A percentile compares a stretch with the other conserved stretches of the same genome.
phyloP scores from a whole-genome alignment of 169 alveolate species.

The Babesia bovis region DNA sequence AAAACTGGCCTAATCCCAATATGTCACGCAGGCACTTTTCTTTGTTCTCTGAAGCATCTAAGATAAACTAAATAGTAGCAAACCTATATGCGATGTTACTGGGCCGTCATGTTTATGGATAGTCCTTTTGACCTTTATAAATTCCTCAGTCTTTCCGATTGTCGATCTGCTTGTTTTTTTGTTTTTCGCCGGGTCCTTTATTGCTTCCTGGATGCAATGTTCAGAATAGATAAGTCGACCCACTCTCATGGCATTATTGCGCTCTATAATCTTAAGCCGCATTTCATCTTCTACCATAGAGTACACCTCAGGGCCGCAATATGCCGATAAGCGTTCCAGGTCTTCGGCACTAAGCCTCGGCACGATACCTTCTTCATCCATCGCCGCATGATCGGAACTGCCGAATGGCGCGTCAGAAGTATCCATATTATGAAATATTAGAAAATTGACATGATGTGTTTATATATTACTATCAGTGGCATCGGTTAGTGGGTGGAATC shows the following conservation, averaged over 20 bases:
- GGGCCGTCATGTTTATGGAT: background rate
- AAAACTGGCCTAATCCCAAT: slow-evolving; percentile 33
- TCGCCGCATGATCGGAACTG: background rate
- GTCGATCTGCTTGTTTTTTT: slow-evolving; percentile 13
- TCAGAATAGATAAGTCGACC: background rate
- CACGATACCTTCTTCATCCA: slow-evolving; percentile 7
- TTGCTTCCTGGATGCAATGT: slow-evolving; percentile 24
- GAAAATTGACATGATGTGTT: background rate
- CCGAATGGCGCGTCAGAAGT: background rate
- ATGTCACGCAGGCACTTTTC: slow-evolving; percentile 20
- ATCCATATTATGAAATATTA: background rate
- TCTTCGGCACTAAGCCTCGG: slow-evolving; percentile 40
- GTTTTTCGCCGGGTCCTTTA: slow-evolving; percentile 35
- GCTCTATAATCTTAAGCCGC: slow-evolving; percentile 43
- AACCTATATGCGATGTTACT: background rate
- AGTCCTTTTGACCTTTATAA: slow-evolving; percentile 13
- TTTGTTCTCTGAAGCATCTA: background rate
- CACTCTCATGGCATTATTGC: slow-evolving; percentile 61
- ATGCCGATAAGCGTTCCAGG: slow-evolving; percentile 32
- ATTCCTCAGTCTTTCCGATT: slow-evolving; percentile 25
- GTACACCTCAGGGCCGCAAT: slow-evolving; percentile 60
- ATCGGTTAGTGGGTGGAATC: background rate
- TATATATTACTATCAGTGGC: background rate
- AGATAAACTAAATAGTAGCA: background rate
- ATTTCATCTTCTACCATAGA: slow-evolving; percentile 56